A percentile compares a stretch with the other conserved stretches of the same genome.
These are phyloP conservation scores for Dipteronia sinensis DNA, from an alignment of 345 rosid genomes.

Conservation along the genomic window DNA sequence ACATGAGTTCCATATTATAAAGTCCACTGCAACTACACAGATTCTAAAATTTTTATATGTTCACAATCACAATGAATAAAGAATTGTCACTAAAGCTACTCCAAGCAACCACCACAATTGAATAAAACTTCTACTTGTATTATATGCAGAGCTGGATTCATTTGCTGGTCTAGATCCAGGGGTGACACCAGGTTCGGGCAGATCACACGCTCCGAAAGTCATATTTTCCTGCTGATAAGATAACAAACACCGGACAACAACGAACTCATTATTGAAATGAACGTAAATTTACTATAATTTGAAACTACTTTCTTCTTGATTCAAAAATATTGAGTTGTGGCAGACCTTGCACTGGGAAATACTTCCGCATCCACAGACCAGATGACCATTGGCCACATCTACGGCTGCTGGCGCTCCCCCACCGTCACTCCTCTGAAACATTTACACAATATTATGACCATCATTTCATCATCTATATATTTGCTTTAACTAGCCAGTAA, in stretches of 20 bases:
- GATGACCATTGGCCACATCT: constrained; percentile 74
- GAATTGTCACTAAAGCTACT: constrained; percentile 12
- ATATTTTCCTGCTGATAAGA: constrained; percentile 46
- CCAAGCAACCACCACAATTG: constrained; percentile 23
- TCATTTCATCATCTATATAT: background rate
- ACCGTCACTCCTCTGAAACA: constrained; percentile 74
- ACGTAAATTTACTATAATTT: no score
- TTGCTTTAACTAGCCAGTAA: background rate
- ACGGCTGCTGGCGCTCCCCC: constrained; percentile 83
- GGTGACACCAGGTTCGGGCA: constrained; percentile 29
- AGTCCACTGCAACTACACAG: background rate
- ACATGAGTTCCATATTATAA: background rate
- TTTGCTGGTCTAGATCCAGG: constrained; percentile 20
- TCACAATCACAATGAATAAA: constrained; percentile 13
- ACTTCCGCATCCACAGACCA: constrained; percentile 68
- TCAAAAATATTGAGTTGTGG: background rate
- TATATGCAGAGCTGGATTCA: constrained; percentile 38
- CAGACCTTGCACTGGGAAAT: constrained; percentile 70
- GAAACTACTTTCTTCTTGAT: background rate
- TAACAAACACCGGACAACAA: background rate
- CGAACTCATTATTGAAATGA: background rate
- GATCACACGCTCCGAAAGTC: constrained; percentile 45
- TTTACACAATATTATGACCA: background rate
- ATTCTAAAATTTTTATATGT: background rate
- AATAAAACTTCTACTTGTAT: constrained; percentile 16